Evolutionary conservation across 2,329 filamentous ascomycete genomes (phyloP), one percentile per base, ranked within the genome.

Genomic region (Ceratocystis lukuohia): DNA sequence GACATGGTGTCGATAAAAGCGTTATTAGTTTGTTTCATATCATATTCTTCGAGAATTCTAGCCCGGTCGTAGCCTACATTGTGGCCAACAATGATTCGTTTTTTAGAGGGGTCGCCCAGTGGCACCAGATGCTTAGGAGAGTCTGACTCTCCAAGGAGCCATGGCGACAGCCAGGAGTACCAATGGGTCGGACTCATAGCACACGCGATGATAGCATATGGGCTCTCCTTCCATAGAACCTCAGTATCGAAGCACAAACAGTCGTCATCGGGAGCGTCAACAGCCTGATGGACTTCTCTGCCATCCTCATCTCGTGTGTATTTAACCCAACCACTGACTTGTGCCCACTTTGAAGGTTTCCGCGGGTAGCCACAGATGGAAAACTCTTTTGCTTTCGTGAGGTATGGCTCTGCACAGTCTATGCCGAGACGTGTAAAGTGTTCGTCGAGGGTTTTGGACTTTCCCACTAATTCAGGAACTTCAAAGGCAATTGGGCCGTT

Each of bases 1-100:
- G 93, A 97, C 94, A 99, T 99, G 37, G 94, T 99, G 74, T 99
- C 94, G 64, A 99, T 77, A 73, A 96, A 99, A 56, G 84, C 88
- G 71, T 91, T 97, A 48, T 85, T 84, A 0, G 90, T 88, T 74
- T 96, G 93, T 65, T 84, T 80, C 50, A 97, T 76, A 71, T 87
- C 82, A 74, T 99, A 99, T 74, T 99, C 94, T 74, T 99, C 94
- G 22, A 86, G 76, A 65, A 96, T 84, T 45, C 95, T 83, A 17
- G 93, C 93, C 28, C 94, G 83, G 73, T 99, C 94, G 74, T 95
- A 99, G 22, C 94, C 94, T 67, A 99, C 85, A 70, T 99, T 99
- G 76, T 99, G 94, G 1, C 94, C 94, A 25, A 99, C 84, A 56
- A 99, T 82, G 62, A 99, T 83, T 59, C 91, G 85, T 28, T 88